phyloP scores from a whole-genome alignment of 805 yeast genomes.

The Saccharomycopsis fibuligera region DNA sequence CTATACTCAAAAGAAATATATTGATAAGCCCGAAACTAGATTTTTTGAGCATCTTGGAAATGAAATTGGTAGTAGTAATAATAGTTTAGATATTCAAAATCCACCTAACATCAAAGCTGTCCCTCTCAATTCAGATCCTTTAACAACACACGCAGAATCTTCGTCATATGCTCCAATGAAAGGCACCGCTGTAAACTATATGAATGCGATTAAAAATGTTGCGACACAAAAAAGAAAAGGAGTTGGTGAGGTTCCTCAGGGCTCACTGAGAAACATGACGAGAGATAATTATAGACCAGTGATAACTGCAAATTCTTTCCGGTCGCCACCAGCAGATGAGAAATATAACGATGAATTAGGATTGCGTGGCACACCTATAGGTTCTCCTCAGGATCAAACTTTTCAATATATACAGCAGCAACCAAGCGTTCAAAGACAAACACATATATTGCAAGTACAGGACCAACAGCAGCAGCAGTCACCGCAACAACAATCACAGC shows the following conservation, averaged over 20 bases:
- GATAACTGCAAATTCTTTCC: no score
- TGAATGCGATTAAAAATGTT: constrained; percentile 16
- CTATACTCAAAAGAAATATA: constrained; percentile 22
- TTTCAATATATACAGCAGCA: no score
- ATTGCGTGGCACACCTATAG: no score
- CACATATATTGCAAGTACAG: no score
- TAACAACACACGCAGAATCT: no score
- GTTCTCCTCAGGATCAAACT: no score
- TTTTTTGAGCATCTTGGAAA: not conserved
- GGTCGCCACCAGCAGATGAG: no score
- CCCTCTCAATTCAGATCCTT: not conserved
- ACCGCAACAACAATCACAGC: not conserved
- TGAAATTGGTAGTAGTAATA: not conserved
- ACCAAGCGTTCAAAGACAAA: no score
- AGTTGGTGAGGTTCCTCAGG: no score
- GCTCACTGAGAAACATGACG: no score
- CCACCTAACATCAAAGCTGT: not conserved
- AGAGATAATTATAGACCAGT: no score
- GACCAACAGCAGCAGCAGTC: not conserved
- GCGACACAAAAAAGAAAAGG: constrained; percentile 15
- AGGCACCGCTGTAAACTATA: constrained; percentile 13
- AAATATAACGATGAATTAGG: no score
- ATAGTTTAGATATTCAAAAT: not conserved
- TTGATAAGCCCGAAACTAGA: constrained; percentile 4
- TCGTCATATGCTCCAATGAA: not conserved